Evolutionary conservation across 2,329 filamentous ascomycete genomes (phyloP), one percentile per base, ranked within the genome.

Genomic region (Xylaria sp.): DNA sequence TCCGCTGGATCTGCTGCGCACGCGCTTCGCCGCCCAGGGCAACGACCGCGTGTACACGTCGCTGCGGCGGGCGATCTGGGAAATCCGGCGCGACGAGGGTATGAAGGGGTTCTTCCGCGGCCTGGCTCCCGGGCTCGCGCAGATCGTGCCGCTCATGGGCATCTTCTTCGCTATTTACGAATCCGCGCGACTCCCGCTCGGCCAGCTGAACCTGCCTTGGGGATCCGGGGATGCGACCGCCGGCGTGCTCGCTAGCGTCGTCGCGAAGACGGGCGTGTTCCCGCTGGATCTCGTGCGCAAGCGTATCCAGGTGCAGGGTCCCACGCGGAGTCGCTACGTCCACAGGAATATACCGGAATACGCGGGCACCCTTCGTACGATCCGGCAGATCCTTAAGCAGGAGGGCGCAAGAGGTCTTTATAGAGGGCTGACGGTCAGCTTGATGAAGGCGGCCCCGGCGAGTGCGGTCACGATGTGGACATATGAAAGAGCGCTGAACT

Each of bases 101-200:
- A 75, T 83, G 0, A 80, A 80, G 3, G 96, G 96, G 0, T 98
- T 97, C 83, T 99, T 97, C 81, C 92, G 94, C 58, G 96, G 96
- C 3, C 84, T 97, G 41, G 88, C 88, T 1, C 94, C 95, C 1
- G 94, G 91, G 0, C 84, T 98, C 25, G 91, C 86, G 32, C 94
- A 98, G 83, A 96, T 98, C 58, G 89, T 97, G 10, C 96, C 96
- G 1, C 97, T 95, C 80, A 99, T 99, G 96, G 96, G 96, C 15
- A 85, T 97, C 2, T 98, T 99, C 84, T 99, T 99, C 81, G 88
- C 92, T 41, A 88, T 90, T 50, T 99, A 98, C 82, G 96, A 99
- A 81, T 85, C 87, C 10, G 82, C 97, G 60, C 86, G 92, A 6
- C 78, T 88, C 7, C 87, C 86, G 0, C 80, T 95, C 55, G 83